Conservation (phyloP, 2,329 filamentous ascomycete species). For the Aspergillus ibericus region DNA sequence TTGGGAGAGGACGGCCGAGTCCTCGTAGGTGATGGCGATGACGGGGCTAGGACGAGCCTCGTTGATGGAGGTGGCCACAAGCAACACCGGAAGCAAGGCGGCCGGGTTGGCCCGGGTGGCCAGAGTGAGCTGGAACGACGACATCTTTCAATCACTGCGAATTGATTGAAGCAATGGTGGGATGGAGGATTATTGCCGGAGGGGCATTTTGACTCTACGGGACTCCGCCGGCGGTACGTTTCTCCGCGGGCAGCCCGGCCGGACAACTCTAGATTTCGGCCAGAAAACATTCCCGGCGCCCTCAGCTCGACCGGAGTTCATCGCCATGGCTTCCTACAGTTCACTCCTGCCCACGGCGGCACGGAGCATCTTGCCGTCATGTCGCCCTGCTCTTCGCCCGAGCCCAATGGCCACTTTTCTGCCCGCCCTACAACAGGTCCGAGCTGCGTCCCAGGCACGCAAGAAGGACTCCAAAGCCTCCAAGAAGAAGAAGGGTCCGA, state of each 20-base stretch:
- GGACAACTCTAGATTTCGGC: conserved; percentile 35
- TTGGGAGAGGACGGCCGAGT: conserved; percentile 34
- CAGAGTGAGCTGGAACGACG: conserved; percentile 36
- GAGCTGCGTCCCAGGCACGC: conserved; percentile 38
- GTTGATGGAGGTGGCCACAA: conserved; percentile 44
- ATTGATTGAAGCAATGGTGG: not conserved
- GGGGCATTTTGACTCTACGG: conserved; percentile 26
- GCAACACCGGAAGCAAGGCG: conserved; percentile 40
- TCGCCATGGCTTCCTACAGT: conserved; percentile 37
- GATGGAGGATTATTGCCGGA: conserved; percentile 15
- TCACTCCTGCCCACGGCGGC: conserved; percentile 36
- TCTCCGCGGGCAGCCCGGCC: conserved; percentile 27
- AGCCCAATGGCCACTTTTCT: conserved; percentile 34
- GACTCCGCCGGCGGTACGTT: conserved; percentile 30
- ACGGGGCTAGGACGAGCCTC: conserved; percentile 35
- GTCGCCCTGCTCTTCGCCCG: conserved; percentile 30
- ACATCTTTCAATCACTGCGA: conserved; percentile 24
- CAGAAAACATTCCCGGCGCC: conserved; percentile 4
- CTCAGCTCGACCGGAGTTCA: not conserved
- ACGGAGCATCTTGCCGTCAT: conserved; percentile 36
- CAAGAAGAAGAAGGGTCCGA: conserved; percentile 65
- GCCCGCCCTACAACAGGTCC: conserved; percentile 35
- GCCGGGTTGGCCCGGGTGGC: conserved; percentile 44
- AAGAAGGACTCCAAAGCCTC: conserved; percentile 53
- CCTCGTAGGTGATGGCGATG: conserved; percentile 41